Base-by-base conservation (phyloP, 108 stramenopile genomes). In the Discostella stelligeroides region DNA sequence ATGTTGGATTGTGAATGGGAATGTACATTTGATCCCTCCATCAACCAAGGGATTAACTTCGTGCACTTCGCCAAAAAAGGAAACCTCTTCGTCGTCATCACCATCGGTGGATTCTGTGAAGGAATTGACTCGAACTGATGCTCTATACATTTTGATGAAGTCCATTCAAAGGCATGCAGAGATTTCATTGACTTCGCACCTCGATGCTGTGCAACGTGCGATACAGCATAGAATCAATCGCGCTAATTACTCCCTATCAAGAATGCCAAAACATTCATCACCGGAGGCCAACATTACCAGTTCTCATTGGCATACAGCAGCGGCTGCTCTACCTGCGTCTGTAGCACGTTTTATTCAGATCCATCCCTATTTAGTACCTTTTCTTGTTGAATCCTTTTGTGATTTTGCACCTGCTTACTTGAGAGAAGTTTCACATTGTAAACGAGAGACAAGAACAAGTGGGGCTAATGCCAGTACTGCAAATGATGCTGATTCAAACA, bases 1-100 rank as follows among this genome's bases (percentile, higher is more conserved):
- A 10, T 89, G 88, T 73, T 92, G 86, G 85, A 76, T 89, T 48
- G 78, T 76, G 46, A 55, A 80, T 62, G 91, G 88, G 11, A 41
- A 77, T 28, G 48, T 92, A 24, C 67, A 81, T 39, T 40, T 92
- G 46, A 66, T 92, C 14, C 70, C 75, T 50, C 79, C 82, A 20
- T 40, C 50, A 12, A 23, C 12, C 38, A 54, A 7, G 34, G 29
- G 13, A 5, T 50, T 14, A 15, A 49, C 21, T 38, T 17, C 24
- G 51, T 27, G 34, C 34, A 34, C 6, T 0, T 27, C 27, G 25
- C 51, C n/a, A n/a, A n/a, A 27, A 53, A 7, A 17, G 4, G 43
- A 11, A 7, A 2, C n/a, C 1, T 34, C 34, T 12, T 25, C 54
- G 5, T 46, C 49, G 27, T 17, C 43, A 1, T 25, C 2, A n/a